These are phyloP conservation scores for Jatropha curcas DNA, from an alignment of 345 rosid species.

Conservation along the genomic window DNA sequence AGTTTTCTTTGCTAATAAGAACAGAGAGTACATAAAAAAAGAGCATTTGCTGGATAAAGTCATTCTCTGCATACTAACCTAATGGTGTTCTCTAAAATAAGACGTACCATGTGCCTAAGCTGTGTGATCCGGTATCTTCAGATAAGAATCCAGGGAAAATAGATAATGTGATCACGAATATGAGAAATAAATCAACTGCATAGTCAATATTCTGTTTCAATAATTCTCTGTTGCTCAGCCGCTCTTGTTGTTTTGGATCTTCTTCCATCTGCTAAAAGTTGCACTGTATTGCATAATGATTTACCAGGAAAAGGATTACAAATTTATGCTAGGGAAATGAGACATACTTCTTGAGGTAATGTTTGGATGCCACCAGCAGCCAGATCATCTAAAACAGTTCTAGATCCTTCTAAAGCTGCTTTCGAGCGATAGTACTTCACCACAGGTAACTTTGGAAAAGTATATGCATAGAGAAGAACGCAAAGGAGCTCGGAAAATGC, in stretches of 20 bases:
- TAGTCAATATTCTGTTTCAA: constrained; percentile 59
- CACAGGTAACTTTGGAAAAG: constrained; percentile 69
- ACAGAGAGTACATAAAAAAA: constrained; percentile 39
- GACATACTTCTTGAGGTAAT: constrained; percentile 24
- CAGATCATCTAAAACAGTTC: constrained; percentile 73
- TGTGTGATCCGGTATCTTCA: constrained; percentile 76
- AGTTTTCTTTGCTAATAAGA: not conserved
- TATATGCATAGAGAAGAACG: constrained; percentile 54
- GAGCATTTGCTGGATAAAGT: not conserved
- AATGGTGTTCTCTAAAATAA: not conserved
- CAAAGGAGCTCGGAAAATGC: constrained; percentile 63
- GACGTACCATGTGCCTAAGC: constrained; percentile 67
- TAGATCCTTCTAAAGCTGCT: constrained; percentile 88
- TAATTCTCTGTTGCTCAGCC: constrained; percentile 55
- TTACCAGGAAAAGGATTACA: not conserved
- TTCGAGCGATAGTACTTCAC: constrained; percentile 79
- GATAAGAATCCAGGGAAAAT: constrained; percentile 88
- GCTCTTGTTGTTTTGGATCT: constrained; percentile 30
- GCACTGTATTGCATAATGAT: not conserved
- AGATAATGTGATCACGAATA: constrained; percentile 60
- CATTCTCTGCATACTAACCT: too few species aligned
- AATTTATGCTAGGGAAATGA: not conserved
- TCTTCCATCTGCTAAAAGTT: constrained; percentile 30
- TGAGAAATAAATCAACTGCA: constrained; percentile 56
- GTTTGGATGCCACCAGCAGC: constrained; percentile 73